Conservation (phyloP, 2,329 filamentous ascomycete genomes). For the Verticillium alfalfae region DNA sequence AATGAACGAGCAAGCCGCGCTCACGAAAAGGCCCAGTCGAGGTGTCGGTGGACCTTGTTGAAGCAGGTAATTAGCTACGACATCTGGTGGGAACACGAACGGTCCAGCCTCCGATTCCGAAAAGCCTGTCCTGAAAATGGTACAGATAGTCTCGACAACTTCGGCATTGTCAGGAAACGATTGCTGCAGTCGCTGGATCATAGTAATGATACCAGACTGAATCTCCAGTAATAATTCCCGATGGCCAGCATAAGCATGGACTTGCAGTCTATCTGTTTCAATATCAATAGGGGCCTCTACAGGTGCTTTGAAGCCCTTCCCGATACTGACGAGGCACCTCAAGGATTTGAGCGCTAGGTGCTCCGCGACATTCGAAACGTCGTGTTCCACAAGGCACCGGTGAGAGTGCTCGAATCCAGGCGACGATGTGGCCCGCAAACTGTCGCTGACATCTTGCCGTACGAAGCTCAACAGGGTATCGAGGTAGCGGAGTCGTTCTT, state of each 20-base stretch:
- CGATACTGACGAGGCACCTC: conserved; percentile 64
- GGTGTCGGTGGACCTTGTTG: conserved; percentile 55
- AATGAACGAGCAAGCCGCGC: conserved; percentile 65
- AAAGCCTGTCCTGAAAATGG: conserved; percentile 68
- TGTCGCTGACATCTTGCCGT: conserved; percentile 44
- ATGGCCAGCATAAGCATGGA: conserved; percentile 3
- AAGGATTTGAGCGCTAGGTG: conserved; percentile 52
- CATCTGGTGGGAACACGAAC: conserved; percentile 65
- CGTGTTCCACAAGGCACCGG: neutral
- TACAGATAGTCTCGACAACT: conserved; percentile 66
- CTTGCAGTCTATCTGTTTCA: conserved; percentile 38
- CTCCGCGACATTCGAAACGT: conserved; percentile 33
- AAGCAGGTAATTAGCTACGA: conserved; percentile 62
- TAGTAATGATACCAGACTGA: conserved; percentile 40
- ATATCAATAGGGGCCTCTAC: conserved; percentile 64
- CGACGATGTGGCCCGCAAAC: neutral
- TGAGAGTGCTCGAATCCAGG: neutral
- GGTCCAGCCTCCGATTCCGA: conserved; percentile 69
- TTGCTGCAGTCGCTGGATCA: conserved; percentile 40
- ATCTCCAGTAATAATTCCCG: conserved; percentile 22
- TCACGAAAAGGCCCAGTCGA: conserved; percentile 63
- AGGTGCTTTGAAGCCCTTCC: conserved; percentile 65
- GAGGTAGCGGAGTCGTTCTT: conserved; percentile 32
- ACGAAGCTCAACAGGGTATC: conserved; percentile 55
- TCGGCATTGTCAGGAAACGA: conserved; percentile 58